Evolutionary conservation across 371 early-diverging fungal species (phyloP).

Genomic region (Saksenaea oblongispora): DNA sequence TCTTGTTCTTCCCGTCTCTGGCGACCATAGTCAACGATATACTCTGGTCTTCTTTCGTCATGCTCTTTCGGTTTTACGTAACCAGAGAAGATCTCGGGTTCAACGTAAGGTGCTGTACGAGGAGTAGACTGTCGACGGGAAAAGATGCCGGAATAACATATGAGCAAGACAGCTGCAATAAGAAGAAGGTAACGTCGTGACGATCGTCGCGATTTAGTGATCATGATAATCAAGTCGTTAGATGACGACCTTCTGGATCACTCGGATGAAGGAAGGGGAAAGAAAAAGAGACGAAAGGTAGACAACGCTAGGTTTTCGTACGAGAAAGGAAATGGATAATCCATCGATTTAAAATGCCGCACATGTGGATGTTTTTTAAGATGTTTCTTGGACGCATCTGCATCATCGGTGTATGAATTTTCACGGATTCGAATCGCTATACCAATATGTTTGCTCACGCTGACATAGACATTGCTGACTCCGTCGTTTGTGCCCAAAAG

Average conservation of each 20-base stretch:
- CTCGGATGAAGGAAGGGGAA: neutral
- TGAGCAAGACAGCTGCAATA: neutral
- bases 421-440: no score
- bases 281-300: neutral
- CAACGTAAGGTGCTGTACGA: neutral
- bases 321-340: neutral
- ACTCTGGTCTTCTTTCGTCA: neutral
- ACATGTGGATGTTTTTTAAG: no score
- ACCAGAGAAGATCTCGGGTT: neutral
- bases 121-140: neutral
- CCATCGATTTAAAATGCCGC: no score
- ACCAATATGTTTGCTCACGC: no score
- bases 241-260: neutral
- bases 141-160: neutral
- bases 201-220: neutral
- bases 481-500: no score
- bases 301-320: neutral
- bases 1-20: neutral
- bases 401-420: no score
- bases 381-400: no score
- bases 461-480: no score
- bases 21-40: neutral
- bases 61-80: neutral
- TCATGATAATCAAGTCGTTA: neutral
- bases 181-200: neutral